A percentile compares a stretch with the other conserved stretches of the same genome.
These are phyloP conservation scores for Paxillus ammoniavirescens DNA, from an alignment of 768 basidiomycete genomes.

Conservation along the genomic window DNA sequence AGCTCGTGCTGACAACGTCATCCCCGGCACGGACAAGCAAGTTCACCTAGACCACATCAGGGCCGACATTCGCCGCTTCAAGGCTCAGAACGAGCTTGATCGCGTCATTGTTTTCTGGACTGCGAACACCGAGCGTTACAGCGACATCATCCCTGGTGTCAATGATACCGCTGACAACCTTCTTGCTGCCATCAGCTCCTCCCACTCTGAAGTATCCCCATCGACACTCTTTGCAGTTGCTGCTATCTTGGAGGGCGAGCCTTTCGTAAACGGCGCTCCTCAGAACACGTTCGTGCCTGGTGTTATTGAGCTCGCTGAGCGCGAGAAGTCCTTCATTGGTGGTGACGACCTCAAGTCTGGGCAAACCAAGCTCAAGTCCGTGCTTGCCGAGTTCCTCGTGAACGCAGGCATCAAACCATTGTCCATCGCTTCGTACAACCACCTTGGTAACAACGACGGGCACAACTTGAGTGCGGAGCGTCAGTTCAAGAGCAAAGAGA, in stretches of 20 bases:
- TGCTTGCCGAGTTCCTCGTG: constrained; percentile 97
- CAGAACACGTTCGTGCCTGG: constrained; percentile 99
- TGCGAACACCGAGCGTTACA: constrained; percentile 97
- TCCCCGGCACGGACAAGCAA: constrained; percentile 84
- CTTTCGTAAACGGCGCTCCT: constrained; percentile 96
- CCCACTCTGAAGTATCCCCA: constrained; percentile 94
- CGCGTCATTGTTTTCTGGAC: constrained; percentile 97
- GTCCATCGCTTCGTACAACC: constrained; percentile 97
- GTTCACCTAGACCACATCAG: constrained; percentile 90
- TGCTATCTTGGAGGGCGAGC: constrained; percentile 89
- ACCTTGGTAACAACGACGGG: constrained; percentile 98
- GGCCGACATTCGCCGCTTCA: constrained; percentile 93
- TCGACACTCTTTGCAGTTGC: constrained; percentile 96
- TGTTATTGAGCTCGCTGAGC: constrained; percentile 89
- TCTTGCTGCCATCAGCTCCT: constrained; percentile 74
- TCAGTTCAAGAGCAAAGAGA: constrained; percentile 99
- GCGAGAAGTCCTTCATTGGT: constrained; percentile 87
- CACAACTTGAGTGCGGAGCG: constrained; percentile 84
- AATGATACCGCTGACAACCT: constrained; percentile 93
- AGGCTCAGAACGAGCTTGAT: constrained; percentile 76
- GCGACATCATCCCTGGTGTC: constrained; percentile 89
- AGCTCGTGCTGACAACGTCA: constrained; percentile 90
- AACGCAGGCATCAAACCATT: constrained; percentile 98
- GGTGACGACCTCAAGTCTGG: constrained; percentile 98
- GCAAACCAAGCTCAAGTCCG: constrained; percentile 96